Evolutionary conservation across 805 yeast species (phyloP), one percentile per base, ranked within the genome.

Genomic region (Yamadazyma endophytica): DNA sequence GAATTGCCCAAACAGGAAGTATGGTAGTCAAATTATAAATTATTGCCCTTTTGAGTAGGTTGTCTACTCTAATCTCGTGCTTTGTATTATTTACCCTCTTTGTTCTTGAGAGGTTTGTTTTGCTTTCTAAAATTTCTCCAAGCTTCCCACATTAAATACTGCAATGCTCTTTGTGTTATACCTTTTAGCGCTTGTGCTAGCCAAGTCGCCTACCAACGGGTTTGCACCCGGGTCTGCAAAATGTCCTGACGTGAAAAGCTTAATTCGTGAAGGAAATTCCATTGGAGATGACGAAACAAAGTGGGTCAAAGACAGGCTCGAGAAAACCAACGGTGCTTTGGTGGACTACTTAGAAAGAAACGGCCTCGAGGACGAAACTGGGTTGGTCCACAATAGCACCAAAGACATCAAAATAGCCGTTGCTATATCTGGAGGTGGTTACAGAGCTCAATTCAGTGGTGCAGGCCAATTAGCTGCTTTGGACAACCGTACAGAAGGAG

Each of bases 401-500:
- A 37, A 35, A 18, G 26, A 31, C 9, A 29, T 40, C 4, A 47
- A 40, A 12, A 50, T 64, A 13, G 70, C 61, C 4, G 35, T 64
- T 14, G 66, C 69, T 3, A 54, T 64, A 34, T 47, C 60, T 7
- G 70, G 70, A 2, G 70, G 70, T 11, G 63, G 68, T 2, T 64
- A 62, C 38, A 45, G 70, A 31, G 60, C 68, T 12, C 58, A 66
- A 86, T 59, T 87, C 26, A 60, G 70, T 35, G 95, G 95, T 2
- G 95, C 95, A 9, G 96, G 96, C 21, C 77, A 79, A 52, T 58
- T 87, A 13, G 65, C 89, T 1, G 95, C 90, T 1, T 58, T 84
- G 37, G 96, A 87, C 53, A 76, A 77, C 47, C 65, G 94, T 43
- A 79, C 92, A 2, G 57, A 47, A n/a, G 69, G 77, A 9, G 60